Base-by-base conservation (phyloP, 116 monocot species). In the Trichopus zeylanicus region DNA sequence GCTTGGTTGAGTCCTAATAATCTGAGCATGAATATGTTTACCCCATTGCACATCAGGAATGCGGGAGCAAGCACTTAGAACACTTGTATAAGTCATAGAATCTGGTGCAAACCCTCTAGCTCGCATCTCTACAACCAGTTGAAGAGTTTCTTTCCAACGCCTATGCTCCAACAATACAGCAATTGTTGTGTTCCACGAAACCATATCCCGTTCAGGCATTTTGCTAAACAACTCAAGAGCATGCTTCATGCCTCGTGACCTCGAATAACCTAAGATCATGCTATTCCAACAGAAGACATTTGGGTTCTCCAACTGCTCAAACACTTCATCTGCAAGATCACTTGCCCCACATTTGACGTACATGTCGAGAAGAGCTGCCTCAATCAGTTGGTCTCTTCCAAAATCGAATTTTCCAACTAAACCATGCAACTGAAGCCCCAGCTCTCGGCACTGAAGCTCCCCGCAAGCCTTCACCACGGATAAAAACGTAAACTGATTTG, bases 121-220 rank as follows among this genome's bases (percentile, higher is more conserved):
- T 12, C 68, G 30, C 94, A 95, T 89, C 31, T 89, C 66, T 29
- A 70, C 29, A 23, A 83, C 56, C 75, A 81, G 56, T 4, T 6
- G 26, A 51, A 89, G 74, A 5, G 81, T 46, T 56, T 79, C 73
- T 20, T 22, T 55, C 32, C 37, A 69, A 34, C n/a, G 66, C 1
- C 80, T 78, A 42, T 78, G 64, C 4, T 69, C 71, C 18, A 64
- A 67, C 29, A 93, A 54, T 56, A 80, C 26, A 29, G 89, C 85
- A 31, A 93, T 80, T 56, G 80, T 73, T 3, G 75, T 89, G 51
- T 93, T 93, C 93, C 93, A 93, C 8, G 89, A 85, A 30, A 93
- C 66, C 46, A 69, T 60, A 64, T 93, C 80, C 16, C 71, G 59
- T 64, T 85, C 78, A 0, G 75, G 77, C 85, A 88, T 89, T 48